phyloP scores from a whole-genome alignment of 768 basidiomycete genomes.

The Macrolepiota fuliginosa region DNA sequence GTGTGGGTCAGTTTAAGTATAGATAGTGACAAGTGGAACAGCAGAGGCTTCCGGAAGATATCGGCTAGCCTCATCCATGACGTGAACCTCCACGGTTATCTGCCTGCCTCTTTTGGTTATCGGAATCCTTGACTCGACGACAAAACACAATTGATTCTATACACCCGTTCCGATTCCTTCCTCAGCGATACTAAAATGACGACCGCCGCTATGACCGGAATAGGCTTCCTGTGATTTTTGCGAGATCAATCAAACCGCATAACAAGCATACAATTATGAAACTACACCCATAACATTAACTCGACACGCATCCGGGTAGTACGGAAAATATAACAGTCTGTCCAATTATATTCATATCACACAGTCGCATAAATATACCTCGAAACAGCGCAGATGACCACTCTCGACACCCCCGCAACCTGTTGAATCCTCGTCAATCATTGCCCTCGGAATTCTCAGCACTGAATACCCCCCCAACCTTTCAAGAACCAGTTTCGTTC shows the following conservation, averaged over 20 bases:
- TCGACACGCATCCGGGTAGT: too few species aligned
- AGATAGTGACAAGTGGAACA: background rate
- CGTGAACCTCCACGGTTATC: background rate
- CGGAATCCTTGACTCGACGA: background rate
- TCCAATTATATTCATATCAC: too few species aligned
- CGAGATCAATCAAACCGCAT: too few species aligned
- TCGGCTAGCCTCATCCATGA: slow-evolving; percentile 3
- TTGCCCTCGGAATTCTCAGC: background rate
- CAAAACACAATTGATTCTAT: background rate
- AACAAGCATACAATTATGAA: background rate
- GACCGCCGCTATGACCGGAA: background rate
- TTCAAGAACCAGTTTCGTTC: background rate
- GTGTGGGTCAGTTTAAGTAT: background rate
- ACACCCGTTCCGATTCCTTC: background rate
- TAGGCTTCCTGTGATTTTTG: too few species aligned
- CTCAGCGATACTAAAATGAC: background rate
- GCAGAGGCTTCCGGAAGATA: background rate
- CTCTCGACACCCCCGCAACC: too few species aligned
- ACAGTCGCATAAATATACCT: background rate
- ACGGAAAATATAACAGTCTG: too few species aligned
- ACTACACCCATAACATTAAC: too few species aligned
- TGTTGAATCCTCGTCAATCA: background rate
- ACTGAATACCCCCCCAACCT: background rate
- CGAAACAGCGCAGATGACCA: too few species aligned
- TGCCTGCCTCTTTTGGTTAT: background rate